Evolutionary conservation across 2,329 filamentous ascomycete genomes (phyloP).

Genomic region (Epicoccum nigrum): DNA sequence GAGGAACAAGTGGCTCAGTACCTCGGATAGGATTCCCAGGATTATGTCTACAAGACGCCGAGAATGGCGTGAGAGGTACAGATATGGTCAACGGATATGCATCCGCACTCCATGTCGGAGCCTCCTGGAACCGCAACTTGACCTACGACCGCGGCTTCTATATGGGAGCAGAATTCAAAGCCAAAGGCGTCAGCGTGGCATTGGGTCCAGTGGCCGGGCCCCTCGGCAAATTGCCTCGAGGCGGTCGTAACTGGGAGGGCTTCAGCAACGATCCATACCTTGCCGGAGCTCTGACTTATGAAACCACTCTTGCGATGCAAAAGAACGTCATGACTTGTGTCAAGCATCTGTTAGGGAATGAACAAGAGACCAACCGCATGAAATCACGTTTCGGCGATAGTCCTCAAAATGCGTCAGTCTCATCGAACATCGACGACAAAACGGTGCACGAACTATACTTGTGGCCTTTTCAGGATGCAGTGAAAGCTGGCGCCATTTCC

Average conservation of each 20-base stretch:
- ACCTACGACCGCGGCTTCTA: neutral
- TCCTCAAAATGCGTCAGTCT: slow-evolving; percentile 48
- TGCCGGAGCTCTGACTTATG: slow-evolving; percentile 49
- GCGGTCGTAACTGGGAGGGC: slow-evolving; percentile 57
- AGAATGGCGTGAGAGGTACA: slow-evolving; percentile 40
- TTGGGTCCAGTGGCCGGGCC: slow-evolving; percentile 59
- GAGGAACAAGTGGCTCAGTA: slow-evolving; percentile 53
- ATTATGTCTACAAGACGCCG: slow-evolving; percentile 50
- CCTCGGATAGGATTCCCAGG: slow-evolving; percentile 47
- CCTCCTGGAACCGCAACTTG: neutral
- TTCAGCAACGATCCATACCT: slow-evolving; percentile 58
- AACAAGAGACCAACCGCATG: slow-evolving; percentile 64
- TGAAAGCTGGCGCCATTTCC: neutral
- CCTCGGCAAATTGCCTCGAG: slow-evolving; percentile 46
- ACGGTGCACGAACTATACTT: neutral
- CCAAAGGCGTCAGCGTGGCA: slow-evolving; percentile 15
- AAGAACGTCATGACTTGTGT: slow-evolving; percentile 52
- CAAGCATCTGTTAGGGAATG: slow-evolving; percentile 65
- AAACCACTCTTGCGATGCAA: slow-evolving; percentile 56
- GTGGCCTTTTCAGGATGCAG: neutral
- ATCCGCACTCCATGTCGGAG: neutral
- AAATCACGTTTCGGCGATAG: slow-evolving; percentile 60
- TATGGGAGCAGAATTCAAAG: neutral
- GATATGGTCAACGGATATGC: neutral
- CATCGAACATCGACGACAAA: slow-evolving; percentile 38